These are phyloP conservation scores for Candida peoriensis DNA, from an alignment of 805 yeast species.

Conservation along the genomic window DNA sequence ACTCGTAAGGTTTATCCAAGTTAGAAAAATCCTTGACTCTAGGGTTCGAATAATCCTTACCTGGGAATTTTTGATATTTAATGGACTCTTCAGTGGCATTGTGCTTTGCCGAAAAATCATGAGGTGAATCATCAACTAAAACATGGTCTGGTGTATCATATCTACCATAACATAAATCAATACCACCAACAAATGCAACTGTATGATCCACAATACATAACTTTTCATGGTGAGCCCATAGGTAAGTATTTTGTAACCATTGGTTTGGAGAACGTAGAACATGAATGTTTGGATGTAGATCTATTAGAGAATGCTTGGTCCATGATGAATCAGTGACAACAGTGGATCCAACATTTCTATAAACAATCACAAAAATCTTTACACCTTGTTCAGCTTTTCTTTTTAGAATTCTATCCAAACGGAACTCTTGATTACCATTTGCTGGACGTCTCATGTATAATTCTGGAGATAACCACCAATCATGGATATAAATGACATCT, in stretches of 20 bases:
- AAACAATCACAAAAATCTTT: slow-evolving; percentile 84
- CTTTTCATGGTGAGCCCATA: slow-evolving; percentile 99
- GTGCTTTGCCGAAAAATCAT: slow-evolving; percentile 27
- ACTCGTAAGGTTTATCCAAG: slow-evolving; percentile 81
- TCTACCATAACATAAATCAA: slow-evolving; percentile 93
- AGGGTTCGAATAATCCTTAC: slow-evolving; percentile 96
- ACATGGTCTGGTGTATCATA: slow-evolving; percentile 97
- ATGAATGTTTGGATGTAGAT: slow-evolving; percentile 79
- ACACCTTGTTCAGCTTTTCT: slow-evolving; percentile 94
- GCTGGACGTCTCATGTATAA: slow-evolving; percentile 90
- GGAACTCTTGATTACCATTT: slow-evolving; percentile 89
- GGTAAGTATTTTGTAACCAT: slow-evolving; percentile 83
- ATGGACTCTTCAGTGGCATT: slow-evolving; percentile 36
- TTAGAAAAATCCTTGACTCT: slow-evolving; percentile 82
- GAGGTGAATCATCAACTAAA: slow-evolving; percentile 63
- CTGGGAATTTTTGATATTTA: slow-evolving; percentile 70
- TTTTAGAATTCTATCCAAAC: slow-evolving; percentile 83
- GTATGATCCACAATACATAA: slow-evolving; percentile 81
- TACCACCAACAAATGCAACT: slow-evolving; percentile 89
- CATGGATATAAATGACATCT: slow-evolving; percentile 91
- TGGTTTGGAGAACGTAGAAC: slow-evolving; percentile 95
- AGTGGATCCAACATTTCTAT: slow-evolving; percentile 89
- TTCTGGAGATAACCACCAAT: slow-evolving; percentile 99
- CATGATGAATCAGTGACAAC: slow-evolving; percentile 92
- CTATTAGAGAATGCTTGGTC: slow-evolving; percentile 89